A percentile compares a stretch with the other conserved stretches of the same genome.
Conservation (phyloP, 495 filamentous ascomycete genomes). For the Tuber magnatum region DNA sequence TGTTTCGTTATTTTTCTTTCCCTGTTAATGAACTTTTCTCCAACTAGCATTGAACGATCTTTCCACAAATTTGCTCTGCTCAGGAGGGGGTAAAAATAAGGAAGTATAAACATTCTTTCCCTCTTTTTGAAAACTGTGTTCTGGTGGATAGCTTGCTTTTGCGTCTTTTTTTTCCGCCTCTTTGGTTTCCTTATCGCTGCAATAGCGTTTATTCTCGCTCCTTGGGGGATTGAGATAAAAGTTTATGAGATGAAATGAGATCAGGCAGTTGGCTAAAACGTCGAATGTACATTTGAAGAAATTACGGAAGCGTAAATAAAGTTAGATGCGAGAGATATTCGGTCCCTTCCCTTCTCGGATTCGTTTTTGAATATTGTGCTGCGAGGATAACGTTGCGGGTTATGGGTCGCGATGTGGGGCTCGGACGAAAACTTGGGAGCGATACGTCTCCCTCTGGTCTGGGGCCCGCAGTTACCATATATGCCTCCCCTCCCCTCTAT, state of each 20-base stretch:
- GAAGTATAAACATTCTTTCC: neutral
- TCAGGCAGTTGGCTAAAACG: neutral
- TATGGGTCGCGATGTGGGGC: neutral
- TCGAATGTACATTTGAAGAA: neutral
- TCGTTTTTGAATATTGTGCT: neutral
- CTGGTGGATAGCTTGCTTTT: neutral
- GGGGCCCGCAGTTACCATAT: neutral
- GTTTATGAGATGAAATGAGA: neutral
- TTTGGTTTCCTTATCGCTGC: neutral
- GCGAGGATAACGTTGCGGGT: neutral
- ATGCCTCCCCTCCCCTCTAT: neutral
- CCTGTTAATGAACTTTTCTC: neutral
- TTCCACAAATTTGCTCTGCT: neutral
- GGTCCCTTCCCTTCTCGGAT: neutral
- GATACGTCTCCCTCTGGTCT: neutral
- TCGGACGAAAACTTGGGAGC: neutral
- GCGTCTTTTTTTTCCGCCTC: neutral
- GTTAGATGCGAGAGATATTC: neutral
- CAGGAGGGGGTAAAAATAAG: neutral
- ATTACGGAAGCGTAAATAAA: neutral
- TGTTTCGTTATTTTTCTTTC: constrained; percentile 2
- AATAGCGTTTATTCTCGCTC: neutral
- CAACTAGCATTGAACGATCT: neutral
- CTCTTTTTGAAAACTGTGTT: neutral
- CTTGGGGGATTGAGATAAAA: neutral